Evolutionary conservation across 1,139 yeast genomes (phyloP).

Genomic region (Pichia sp.): DNA sequence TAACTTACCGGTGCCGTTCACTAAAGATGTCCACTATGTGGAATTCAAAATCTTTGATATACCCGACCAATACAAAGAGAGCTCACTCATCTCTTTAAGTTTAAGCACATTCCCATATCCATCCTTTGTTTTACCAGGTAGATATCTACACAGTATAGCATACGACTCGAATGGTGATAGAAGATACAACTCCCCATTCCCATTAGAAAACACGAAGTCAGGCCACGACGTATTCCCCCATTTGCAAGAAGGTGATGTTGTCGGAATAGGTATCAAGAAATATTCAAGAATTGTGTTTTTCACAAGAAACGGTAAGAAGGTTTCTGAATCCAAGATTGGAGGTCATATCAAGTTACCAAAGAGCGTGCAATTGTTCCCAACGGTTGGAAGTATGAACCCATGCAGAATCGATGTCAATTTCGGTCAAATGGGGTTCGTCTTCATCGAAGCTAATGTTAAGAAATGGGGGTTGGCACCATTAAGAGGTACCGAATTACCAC

Average conservation of each 20-base stretch:
- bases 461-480: conserved; percentile 67
- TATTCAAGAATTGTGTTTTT: conserved; percentile 63
- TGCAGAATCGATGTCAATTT: conserved; percentile 55
- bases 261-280: conserved; percentile 65
- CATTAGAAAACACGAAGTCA: conserved; percentile 3
- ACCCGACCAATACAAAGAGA: conserved; percentile 45
- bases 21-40: conserved; percentile 85
- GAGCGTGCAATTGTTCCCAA: conserved; percentile 41
- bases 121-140: conserved; percentile 57
- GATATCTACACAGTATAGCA: conserved; percentile 47
- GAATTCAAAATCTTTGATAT: conserved; percentile 70
- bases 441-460: conserved; percentile 58
- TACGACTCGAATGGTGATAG: conserved; percentile 56
- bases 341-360: conserved; percentile 55
- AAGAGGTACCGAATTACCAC: conserved; percentile 62
- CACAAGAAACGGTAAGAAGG: conserved; percentile 67
- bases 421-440: conserved; percentile 59
- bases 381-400: conserved; percentile 50
- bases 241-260: conserved; percentile 57
- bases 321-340: conserved; percentile 64
- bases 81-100: conserved; percentile 38
- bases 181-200: conserved; percentile 50
- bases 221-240: conserved; percentile 37
- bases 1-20: conserved; percentile 79
- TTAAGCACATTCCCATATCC: conserved; percentile 54